A percentile compares a stretch with the other conserved stretches of the same genome.
These are phyloP conservation scores for Fusarium lyarnte DNA, from an alignment of 2,329 filamentous ascomycete species.

Conservation along the genomic window DNA sequence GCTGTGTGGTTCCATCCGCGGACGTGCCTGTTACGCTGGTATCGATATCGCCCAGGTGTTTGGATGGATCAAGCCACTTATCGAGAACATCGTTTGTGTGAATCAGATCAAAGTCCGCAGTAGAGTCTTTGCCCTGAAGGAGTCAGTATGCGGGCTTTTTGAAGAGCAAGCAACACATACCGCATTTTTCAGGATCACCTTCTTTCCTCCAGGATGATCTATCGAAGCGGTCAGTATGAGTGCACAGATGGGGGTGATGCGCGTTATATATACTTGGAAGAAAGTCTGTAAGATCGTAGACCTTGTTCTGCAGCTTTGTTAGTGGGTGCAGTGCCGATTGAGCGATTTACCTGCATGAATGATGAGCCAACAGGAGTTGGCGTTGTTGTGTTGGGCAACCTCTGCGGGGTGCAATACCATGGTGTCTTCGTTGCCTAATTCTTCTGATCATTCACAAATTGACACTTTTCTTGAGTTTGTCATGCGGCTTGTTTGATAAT, in stretches of 20 bases:
- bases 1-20: neutral
- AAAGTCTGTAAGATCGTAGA: slow-evolving; percentile 25
- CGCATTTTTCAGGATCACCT: slow-evolving; percentile 27
- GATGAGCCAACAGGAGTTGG: slow-evolving; percentile 23
- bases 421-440: neutral
- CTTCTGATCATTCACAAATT: neutral
- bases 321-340: neutral
- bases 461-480: neutral
- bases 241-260: accelerated
- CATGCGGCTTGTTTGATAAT: too few relatives aligned
- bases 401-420: slow-evolving; percentile 12
- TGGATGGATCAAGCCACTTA: slow-evolving; percentile 10
- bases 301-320: neutral
- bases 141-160: accelerated
- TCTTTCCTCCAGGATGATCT: slow-evolving; percentile 19
- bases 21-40: neutral
- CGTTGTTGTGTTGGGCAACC: slow-evolving; percentile 11
- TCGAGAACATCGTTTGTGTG: slow-evolving; percentile 20
- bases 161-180: neutral
- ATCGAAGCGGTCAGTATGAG: neutral
- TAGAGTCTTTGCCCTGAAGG: slow-evolving; percentile 18
- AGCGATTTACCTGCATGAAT: slow-evolving; percentile 13
- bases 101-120: slow-evolving; percentile 11
- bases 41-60: slow-evolving; percentile 16
- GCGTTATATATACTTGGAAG: neutral